These are phyloP conservation scores for Petunia hybrid DNA, from an alignment of 305 asterid species.

Conservation along the genomic window DNA sequence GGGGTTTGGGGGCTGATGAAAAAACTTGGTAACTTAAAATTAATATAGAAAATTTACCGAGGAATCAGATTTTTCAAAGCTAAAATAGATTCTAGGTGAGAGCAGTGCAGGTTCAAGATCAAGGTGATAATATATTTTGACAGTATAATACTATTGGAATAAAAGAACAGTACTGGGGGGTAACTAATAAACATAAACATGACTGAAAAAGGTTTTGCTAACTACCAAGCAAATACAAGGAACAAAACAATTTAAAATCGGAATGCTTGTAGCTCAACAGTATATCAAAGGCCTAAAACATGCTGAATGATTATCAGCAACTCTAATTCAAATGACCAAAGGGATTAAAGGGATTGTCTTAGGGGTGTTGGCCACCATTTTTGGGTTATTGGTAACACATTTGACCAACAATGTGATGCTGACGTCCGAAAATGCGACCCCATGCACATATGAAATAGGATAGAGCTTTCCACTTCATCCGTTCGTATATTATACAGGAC, in stretches of 20 bases:
- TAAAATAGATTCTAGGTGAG: neutral
- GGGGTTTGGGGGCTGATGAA: too few species aligned
- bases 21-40: neutral
- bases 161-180: too few species aligned
- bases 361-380: neutral
- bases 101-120: neutral
- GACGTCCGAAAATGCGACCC: too few species aligned
- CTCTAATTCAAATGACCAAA: too few species aligned
- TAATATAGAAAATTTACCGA: neutral
- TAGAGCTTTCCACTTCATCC: too few species aligned
- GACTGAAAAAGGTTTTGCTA: too few species aligned
- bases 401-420: too few species aligned
- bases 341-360: neutral
- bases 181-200: too few species aligned
- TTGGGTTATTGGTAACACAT: too few species aligned
- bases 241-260: neutral
- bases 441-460: too few species aligned
- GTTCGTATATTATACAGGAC: too few species aligned
- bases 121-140: neutral
- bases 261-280: neutral
- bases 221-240: neutral
- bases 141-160: neutral
- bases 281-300: neutral
- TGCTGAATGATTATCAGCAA: neutral
- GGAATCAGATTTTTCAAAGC: neutral